These are phyloP conservation scores for Kodamaea ohmeri DNA, from an alignment of 1,139 yeast genomes.

Conservation along the genomic window DNA sequence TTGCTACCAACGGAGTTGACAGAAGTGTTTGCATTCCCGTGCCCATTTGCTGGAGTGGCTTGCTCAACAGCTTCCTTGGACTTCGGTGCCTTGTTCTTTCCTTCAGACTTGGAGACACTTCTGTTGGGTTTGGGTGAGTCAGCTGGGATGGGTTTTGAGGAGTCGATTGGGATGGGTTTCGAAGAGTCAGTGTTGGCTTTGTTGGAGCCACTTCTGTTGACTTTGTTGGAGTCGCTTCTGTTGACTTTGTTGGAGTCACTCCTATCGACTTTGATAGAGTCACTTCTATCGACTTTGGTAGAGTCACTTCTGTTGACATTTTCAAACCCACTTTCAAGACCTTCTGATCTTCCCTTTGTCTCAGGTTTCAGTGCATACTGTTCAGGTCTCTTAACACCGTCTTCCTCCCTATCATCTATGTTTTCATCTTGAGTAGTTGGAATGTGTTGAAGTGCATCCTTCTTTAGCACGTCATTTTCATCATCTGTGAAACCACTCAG, in stretches of 20 bases:
- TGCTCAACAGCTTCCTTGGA: no score
- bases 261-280: no score
- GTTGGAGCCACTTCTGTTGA: no score
- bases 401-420: constrained; percentile 22
- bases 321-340: no score
- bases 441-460: constrained; percentile 30
- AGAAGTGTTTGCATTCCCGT: constrained; percentile 2
- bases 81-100: no score
- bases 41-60: no score
- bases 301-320: no score
- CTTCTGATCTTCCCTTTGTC: background rate
- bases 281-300: no score
- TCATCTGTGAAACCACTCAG: constrained; percentile 18
- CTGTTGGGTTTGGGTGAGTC: no score
- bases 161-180: background rate
- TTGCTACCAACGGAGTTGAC: background rate
- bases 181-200: background rate
- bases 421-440: constrained; percentile 38
- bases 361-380: constrained; percentile 2
- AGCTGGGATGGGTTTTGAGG: background rate
- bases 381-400: background rate
- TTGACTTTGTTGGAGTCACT: no score
- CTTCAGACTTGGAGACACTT: no score
- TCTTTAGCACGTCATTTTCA: constrained; percentile 13
- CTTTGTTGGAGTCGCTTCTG: no score